Conservation (phyloP, 2,329 filamentous ascomycete species). For the Penicillium sp. region DNA sequence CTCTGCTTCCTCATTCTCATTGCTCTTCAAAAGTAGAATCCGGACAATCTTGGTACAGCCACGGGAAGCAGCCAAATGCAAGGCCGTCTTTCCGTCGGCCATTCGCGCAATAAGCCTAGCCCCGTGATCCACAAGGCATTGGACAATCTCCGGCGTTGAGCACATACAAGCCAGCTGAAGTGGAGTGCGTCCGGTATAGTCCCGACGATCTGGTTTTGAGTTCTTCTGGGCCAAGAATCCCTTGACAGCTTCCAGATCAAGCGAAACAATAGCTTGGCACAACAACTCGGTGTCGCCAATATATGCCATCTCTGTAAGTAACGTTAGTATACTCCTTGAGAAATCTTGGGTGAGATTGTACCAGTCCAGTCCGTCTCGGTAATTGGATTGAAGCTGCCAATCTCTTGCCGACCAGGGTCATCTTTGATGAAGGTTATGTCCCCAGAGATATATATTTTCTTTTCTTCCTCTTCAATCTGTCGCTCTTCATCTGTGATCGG, state of each 20-base stretch:
- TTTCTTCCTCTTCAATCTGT: conserved; percentile 64
- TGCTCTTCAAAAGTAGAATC: conserved; percentile 66
- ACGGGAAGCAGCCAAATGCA: conserved; percentile 72
- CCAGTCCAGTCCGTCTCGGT: conserved; percentile 75
- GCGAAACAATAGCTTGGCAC: conserved; percentile 74
- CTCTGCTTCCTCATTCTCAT: conserved; percentile 48
- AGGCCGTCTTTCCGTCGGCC: conserved; percentile 71
- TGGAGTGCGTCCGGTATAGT: conserved; percentile 72
- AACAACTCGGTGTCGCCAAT: conserved; percentile 70
- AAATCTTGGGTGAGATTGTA: conserved; percentile 9
- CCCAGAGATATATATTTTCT: conserved; percentile 70
- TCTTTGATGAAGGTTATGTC: conserved; percentile 69
- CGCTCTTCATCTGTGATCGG: conserved; percentile 65
- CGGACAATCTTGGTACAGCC: conserved; percentile 65
- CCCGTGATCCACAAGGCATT: conserved; percentile 63
- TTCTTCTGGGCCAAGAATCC: conserved; percentile 65
- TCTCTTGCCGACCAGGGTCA: conserved; percentile 69
- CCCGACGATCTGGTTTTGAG: conserved; percentile 65
- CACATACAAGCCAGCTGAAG: conserved; percentile 68
- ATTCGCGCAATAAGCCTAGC: conserved; percentile 68
- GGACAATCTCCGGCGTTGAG: conserved; percentile 64
- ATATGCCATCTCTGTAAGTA: conserved; percentile 67
- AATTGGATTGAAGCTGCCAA: conserved; percentile 70
- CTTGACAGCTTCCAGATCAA: conserved; percentile 62
- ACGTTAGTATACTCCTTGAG: conserved; percentile 1